These are phyloP conservation scores for Talaromyces islandicus DNA, from an alignment of 2,329 filamentous ascomycete genomes.

Conservation along the genomic window DNA sequence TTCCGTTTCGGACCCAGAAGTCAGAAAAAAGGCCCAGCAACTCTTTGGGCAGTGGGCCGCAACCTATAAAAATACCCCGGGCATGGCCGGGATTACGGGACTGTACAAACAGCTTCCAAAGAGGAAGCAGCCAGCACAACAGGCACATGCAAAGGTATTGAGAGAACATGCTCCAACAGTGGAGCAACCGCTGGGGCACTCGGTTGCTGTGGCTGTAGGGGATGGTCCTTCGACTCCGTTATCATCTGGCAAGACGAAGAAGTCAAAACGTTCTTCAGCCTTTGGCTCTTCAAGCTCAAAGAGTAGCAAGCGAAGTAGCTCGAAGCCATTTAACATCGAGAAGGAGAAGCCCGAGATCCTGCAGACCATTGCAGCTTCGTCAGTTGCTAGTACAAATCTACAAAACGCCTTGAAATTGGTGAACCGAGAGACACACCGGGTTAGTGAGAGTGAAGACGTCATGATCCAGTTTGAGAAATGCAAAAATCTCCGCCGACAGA, in stretches of 20 bases:
- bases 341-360: slow-evolving; percentile 84
- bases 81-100: slow-evolving; percentile 71
- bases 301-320: slow-evolving; percentile 48
- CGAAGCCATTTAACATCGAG: slow-evolving; percentile 71
- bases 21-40: slow-evolving; percentile 81
- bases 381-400: slow-evolving; percentile 85
- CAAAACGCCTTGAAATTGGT: slow-evolving; percentile 81
- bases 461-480: slow-evolving; percentile 76
- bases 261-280: slow-evolving; percentile 28
- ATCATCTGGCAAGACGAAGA: slow-evolving; percentile 23
- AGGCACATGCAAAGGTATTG: slow-evolving; percentile 76
- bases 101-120: slow-evolving; percentile 68
- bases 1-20: slow-evolving; percentile 73
- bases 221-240: slow-evolving; percentile 32
- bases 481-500: slow-evolving; percentile 76
- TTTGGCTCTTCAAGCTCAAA: slow-evolving; percentile 38
- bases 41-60: slow-evolving; percentile 82
- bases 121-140: slow-evolving; percentile 64
- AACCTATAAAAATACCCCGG: slow-evolving; percentile 73
- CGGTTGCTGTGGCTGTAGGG: slow-evolving; percentile 32
- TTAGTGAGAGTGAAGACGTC: slow-evolving; percentile 75
- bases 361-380: slow-evolving; percentile 79
- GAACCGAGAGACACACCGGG: slow-evolving; percentile 80
- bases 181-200: slow-evolving; percentile 32
- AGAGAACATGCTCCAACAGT: slow-evolving; percentile 62